Evolutionary conservation across 768 basidiomycete species (phyloP).

Genomic region (Lactarius deliciosus): DNA sequence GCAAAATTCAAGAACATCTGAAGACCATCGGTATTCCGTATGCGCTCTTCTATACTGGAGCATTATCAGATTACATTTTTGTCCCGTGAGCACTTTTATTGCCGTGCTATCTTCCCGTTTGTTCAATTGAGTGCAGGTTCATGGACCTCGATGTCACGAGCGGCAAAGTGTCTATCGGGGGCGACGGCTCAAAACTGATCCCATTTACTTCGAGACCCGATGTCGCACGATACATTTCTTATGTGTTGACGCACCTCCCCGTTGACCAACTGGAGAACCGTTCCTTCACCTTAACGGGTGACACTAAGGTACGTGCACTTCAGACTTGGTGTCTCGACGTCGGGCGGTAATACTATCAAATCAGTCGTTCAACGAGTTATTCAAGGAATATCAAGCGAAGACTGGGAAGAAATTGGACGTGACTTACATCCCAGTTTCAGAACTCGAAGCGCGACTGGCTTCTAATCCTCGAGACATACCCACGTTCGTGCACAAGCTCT

Average conservation of each 20-base stretch:
- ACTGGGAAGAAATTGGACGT: slow-evolving; percentile 27
- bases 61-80: slow-evolving; percentile 18
- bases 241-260: slow-evolving; percentile 22
- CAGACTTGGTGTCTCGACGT: background rate
- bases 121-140: slow-evolving; percentile 7
- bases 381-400: slow-evolving; percentile 20
- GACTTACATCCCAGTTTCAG: slow-evolving; percentile 12
- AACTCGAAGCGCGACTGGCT: slow-evolving; percentile 19
- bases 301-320: slow-evolving; percentile 7
- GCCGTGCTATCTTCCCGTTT: background rate
- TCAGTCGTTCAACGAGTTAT: slow-evolving; percentile 26
- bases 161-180: slow-evolving; percentile 28
- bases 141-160: slow-evolving; percentile 24
- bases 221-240: slow-evolving; percentile 5
- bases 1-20: slow-evolving; percentile 6
- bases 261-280: background rate
- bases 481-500: slow-evolving; percentile 1
- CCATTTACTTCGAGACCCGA: slow-evolving; percentile 21
- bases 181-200: slow-evolving; percentile 22
- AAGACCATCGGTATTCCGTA: slow-evolving; percentile 16
- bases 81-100: slow-evolving; percentile 2
- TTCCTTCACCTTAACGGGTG: slow-evolving; percentile 4
- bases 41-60: slow-evolving; percentile 24
- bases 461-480: slow-evolving; percentile 16
- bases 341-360: background rate